A percentile compares a stretch with the other conserved stretches of the same genome.
phyloP scores from a whole-genome alignment of 805 yeast genomes.

The Hemisphaericaspora nanyangensis region DNA sequence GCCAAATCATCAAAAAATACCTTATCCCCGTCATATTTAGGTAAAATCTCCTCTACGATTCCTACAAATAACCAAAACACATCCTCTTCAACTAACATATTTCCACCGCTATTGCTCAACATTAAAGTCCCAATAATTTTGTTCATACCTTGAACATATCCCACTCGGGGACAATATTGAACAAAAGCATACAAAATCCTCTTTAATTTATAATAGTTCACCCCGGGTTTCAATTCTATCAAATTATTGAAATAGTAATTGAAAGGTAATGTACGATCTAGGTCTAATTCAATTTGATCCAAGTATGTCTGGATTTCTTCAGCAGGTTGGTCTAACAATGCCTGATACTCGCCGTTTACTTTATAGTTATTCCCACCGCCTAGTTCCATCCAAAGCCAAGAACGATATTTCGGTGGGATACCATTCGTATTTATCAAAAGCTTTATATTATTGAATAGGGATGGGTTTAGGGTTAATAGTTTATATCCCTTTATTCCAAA shows the following conservation, averaged over 20 bases:
- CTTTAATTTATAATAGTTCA: conserved; percentile 46
- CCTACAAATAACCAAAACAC: conserved; percentile 52
- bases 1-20: conserved; percentile 14
- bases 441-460: conserved; percentile 14
- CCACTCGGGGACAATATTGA: conserved; percentile 43
- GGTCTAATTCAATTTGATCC: conserved; percentile 49
- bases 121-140: conserved; percentile 51
- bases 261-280: conserved; percentile 53
- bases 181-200: conserved; percentile 49
- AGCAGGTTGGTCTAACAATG: conserved; percentile 14
- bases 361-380: conserved; percentile 43
- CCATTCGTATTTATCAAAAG: conserved; percentile 40
- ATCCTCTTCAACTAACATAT: conserved; percentile 36
- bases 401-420: conserved; percentile 45
- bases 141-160: conserved; percentile 63
- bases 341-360: conserved; percentile 46
- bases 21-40: conserved; percentile 32
- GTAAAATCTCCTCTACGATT: conserved; percentile 46
- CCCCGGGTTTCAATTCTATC: conserved; percentile 44
- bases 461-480: conserved; percentile 17
- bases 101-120: conserved; percentile 31
- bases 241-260: conserved; percentile 45
- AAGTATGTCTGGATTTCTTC: conserved; percentile 17
- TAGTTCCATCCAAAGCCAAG: conserved; percentile 51
- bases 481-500: conserved; percentile 40